Evolutionary conservation across 208 protist genomes (phyloP).

Genomic region (Leishmania gerbilli): DNA sequence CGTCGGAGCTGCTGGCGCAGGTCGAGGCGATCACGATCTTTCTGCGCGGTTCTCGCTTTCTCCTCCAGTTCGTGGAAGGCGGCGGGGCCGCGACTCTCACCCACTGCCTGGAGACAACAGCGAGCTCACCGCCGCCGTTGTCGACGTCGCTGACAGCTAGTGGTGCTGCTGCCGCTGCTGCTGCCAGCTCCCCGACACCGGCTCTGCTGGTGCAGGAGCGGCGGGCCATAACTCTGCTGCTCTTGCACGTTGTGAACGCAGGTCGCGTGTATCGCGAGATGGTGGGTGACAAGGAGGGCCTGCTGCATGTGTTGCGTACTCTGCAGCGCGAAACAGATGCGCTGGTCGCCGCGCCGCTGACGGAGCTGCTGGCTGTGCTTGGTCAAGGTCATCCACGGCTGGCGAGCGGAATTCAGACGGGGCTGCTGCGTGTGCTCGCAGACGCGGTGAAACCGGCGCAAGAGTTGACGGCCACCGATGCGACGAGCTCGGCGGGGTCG

Average conservation of each 20-base stretch:
- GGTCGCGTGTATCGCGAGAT: slow-evolving; percentile 90
- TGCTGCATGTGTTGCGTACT: slow-evolving; percentile 51
- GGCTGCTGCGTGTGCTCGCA: slow-evolving; percentile 55
- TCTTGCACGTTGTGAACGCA: slow-evolving; percentile 81
- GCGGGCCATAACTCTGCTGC: slow-evolving; percentile 51
- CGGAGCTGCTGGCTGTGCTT: slow-evolving; percentile 66
- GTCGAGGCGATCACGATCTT: slow-evolving; percentile 71
- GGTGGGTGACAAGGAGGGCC: slow-evolving; percentile 73
- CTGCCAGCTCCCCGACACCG: neutral
- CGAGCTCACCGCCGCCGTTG: neutral
- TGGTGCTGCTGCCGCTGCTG: neutral
- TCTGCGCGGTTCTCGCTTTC: slow-evolving; percentile 71
- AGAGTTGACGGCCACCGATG: neutral
- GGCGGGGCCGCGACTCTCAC: slow-evolving; percentile 63
- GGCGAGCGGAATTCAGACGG: slow-evolving; percentile 51
- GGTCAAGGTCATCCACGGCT: slow-evolving; percentile 65
- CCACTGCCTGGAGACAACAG: slow-evolving; percentile 49
- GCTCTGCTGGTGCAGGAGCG: slow-evolving; percentile 46
- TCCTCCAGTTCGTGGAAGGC: slow-evolving; percentile 79
- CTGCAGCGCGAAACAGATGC: slow-evolving; percentile 54
- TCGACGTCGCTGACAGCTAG: neutral
- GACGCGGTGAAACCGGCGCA: slow-evolving; percentile 2
- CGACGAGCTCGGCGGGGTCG: neutral
- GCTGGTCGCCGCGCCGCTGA: slow-evolving; percentile 48
- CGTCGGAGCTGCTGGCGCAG: slow-evolving; percentile 48